Base-by-base conservation (phyloP, 208 protist species). In the Acanthamoeba sp. region DNA sequence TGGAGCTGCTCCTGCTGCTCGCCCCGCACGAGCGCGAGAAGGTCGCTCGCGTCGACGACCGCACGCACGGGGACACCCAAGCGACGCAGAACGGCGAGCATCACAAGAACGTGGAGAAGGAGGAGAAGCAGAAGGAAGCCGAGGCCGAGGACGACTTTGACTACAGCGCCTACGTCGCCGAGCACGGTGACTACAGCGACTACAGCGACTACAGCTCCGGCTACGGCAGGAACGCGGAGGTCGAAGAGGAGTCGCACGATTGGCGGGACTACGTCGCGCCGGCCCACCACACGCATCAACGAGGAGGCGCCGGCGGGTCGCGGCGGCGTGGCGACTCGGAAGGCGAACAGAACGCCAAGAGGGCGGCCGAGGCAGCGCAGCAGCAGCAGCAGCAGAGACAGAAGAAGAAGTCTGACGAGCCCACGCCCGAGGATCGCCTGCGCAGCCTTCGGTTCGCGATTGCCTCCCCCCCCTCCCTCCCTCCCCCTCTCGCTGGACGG, bases 231-330 rank as follows among this genome's bases (percentile, higher is more conserved):
- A 1, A 5, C 12, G n/a, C 36, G 38, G 36, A 73, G 12, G 64
- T 42, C 36, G 20, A 52, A 1, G 34, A 52, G 36, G 73, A 82
- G 22, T 42, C 73, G 22, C 5, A 5, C 38, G 73, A 82, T 29
- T 82, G 73, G 73, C 73, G 73, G 6, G 73, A 82, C 40, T 82
- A 82, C 40, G 73, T 82, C 38, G 50, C 20, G 10, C 73, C 73
- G 3, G 7, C 16, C 16, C 69, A 78, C n/a, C 59, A 66, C 27
- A 12, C 16, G 55, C 69, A 78, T 14, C 69, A n/a, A 20, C 34
- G 34, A 78, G 73, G 73, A 45, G 38, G 24, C 29, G 38, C 10
- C n/a, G 24, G 73, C 24, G 40, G 38, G 3, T 1, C 9, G 29
- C 38, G n/a, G n/a, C 2, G 7, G n/a, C 32, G 27, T 3, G 20